These are phyloP conservation scores for Claviceps sp. DNA, from an alignment of 2,329 filamentous ascomycete species.

Conservation along the genomic window DNA sequence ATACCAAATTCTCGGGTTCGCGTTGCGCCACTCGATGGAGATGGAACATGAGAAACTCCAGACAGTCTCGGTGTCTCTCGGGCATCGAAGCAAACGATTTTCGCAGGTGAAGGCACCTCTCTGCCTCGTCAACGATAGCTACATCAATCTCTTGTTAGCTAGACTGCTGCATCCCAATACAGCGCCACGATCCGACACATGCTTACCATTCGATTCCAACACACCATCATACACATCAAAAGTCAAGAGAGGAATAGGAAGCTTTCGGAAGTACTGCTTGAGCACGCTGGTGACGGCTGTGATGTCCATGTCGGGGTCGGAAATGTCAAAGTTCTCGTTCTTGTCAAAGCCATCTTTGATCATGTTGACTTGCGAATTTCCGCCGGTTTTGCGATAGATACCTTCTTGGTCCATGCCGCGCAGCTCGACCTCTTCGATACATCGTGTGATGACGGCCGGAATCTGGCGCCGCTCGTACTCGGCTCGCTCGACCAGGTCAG, in stretches of 20 bases:
- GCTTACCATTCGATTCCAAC: slow-evolving; percentile 63
- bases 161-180: background rate
- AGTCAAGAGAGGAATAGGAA: slow-evolving; percentile 79
- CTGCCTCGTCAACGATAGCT: slow-evolving; percentile 52
- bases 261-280: slow-evolving; percentile 94
- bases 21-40: slow-evolving; percentile 72
- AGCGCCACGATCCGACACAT: slow-evolving; percentile 6
- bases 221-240: slow-evolving; percentile 86
- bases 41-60: slow-evolving; percentile 92
- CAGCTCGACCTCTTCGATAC: slow-evolving; percentile 91
- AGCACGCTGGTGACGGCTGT: slow-evolving; percentile 89
- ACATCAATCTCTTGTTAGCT: background rate
- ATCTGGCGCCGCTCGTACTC: slow-evolving; percentile 84
- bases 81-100: slow-evolving; percentile 68
- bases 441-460: slow-evolving; percentile 79
- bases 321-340: slow-evolving; percentile 77
- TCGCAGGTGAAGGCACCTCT: slow-evolving; percentile 58
- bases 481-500: slow-evolving; percentile 72
- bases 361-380: slow-evolving; percentile 76
- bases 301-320: slow-evolving; percentile 85
- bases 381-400: slow-evolving; percentile 95
- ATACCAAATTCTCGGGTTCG: slow-evolving; percentile 70
- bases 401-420: slow-evolving; percentile 96
- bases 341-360: slow-evolving; percentile 89
- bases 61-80: slow-evolving; percentile 69